phyloP scores from a whole-genome alignment of 495 filamentous ascomycete genomes.

The Annulohypoxylon moriforme region DNA sequence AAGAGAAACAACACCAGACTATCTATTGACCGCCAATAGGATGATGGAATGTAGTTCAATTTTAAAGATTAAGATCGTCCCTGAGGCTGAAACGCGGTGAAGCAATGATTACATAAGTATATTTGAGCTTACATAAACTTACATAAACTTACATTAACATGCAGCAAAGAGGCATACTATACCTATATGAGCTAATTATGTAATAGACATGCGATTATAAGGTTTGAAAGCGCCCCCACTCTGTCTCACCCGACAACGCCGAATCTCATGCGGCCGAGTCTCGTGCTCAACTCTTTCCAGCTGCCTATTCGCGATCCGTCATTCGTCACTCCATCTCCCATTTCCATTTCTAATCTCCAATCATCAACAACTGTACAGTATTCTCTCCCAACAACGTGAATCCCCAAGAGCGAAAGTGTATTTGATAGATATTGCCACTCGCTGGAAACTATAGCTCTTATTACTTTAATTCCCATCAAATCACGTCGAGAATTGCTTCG shows the following conservation, averaged over 20 bases:
- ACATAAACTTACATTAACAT: background rate
- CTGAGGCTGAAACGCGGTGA: slow-evolving; percentile 6
- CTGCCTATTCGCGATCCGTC: slow-evolving; percentile 2
- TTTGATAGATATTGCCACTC: background rate
- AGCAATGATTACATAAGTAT: background rate
- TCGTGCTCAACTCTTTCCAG: slow-evolving; percentile 30
- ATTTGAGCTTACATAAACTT: background rate
- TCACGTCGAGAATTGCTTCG: slow-evolving; percentile 7
- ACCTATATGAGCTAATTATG: slow-evolving; percentile 8
- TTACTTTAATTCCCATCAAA: background rate
- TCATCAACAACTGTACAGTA: slow-evolving; percentile 24
- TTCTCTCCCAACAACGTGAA: background rate
- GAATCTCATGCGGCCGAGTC: slow-evolving; percentile 26
- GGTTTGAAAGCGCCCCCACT: background rate
- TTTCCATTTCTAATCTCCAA: slow-evolving; percentile 12
- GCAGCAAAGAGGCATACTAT: background rate
- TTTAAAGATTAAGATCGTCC: background rate
- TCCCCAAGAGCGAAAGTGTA: background rate
- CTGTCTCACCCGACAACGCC: slow-evolving; percentile 21
- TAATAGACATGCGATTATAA: background rate
- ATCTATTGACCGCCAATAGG: background rate
- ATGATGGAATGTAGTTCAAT: background rate
- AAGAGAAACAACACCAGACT: background rate
- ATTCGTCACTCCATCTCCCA: background rate
- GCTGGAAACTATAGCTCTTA: background rate